A percentile compares a stretch with the other conserved stretches of the same genome.
phyloP scores from a whole-genome alignment of 2,329 filamentous ascomycete species.

The Verticillium tricorpus region DNA sequence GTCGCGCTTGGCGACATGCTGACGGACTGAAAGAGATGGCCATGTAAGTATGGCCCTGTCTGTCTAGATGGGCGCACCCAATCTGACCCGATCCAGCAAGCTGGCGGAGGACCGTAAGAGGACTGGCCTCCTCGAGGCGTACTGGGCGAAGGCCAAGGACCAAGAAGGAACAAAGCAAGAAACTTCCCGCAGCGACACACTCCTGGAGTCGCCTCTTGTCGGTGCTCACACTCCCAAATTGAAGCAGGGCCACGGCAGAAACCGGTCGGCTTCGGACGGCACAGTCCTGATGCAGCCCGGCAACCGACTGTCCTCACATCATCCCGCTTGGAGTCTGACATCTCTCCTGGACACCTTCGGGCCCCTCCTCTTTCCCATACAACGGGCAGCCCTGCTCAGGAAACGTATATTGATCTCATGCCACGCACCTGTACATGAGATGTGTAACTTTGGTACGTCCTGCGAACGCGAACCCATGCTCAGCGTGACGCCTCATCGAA shows the following conservation, averaged over 20 bases:
- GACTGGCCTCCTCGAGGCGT: conserved; percentile 64
- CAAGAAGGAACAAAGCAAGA: conserved; percentile 30
- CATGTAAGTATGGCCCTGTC: conserved; percentile 40
- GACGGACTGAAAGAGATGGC: conserved; percentile 71
- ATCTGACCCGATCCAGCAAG: conserved; percentile 33
- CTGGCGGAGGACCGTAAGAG: conserved; percentile 63
- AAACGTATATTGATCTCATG: conserved; percentile 86
- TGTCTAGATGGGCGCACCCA: conserved; percentile 12
- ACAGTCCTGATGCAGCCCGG: conserved; percentile 53
- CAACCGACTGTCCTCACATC: conserved; percentile 68
- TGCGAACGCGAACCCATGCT: background rate
- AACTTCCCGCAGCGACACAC: conserved; percentile 37
- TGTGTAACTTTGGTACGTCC: conserved; percentile 79
- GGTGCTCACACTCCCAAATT: conserved; percentile 26
- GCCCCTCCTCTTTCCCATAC: conserved; percentile 85
- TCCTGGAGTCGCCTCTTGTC: conserved; percentile 46
- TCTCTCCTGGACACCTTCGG: conserved; percentile 79
- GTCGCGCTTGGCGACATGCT: conserved; percentile 85
- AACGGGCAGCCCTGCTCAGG: conserved; percentile 78
- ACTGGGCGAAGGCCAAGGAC: conserved; percentile 66
- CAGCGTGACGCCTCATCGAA: no score
- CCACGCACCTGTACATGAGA: conserved; percentile 76
- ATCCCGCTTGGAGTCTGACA: conserved; percentile 81
- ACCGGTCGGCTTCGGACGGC: conserved; percentile 59
- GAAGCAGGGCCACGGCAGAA: conserved; percentile 44